A percentile compares a stretch with the other conserved stretches of the same genome.
Conservation (phyloP, 2,329 filamentous ascomycete species). For the Aspergillus luchuensis region DNA sequence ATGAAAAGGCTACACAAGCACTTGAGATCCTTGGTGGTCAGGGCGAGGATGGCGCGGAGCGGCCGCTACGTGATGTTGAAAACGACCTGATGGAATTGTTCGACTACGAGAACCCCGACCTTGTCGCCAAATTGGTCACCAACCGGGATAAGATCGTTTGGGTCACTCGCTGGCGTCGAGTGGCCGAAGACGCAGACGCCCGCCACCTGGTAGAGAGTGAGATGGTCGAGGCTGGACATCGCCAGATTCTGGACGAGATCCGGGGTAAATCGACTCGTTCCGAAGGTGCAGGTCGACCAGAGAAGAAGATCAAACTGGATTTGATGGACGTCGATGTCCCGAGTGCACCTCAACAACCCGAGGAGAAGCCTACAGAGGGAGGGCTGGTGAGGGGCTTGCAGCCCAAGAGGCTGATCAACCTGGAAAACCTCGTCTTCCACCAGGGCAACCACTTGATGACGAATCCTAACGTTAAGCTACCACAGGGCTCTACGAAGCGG, state of each 20-base stretch:
- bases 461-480: conserved; percentile 92
- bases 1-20: conserved; percentile 86
- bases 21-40: conserved; percentile 79
- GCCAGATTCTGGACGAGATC: conserved; percentile 84
- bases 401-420: conserved; percentile 83
- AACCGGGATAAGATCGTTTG: conserved; percentile 95
- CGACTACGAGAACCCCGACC: conserved; percentile 92
- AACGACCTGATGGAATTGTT: conserved; percentile 99
- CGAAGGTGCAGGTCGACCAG: conserved; percentile 61
- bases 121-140: conserved; percentile 85
- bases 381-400: conserved; percentile 79
- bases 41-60: conserved; percentile 74
- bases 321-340: conserved; percentile 85
- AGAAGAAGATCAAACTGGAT: conserved; percentile 80
- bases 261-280: conserved; percentile 66
- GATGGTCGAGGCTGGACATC: conserved; percentile 85
- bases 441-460: conserved; percentile 99
- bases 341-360: conserved; percentile 53
- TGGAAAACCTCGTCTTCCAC: conserved; percentile 95
- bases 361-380: conserved; percentile 63
- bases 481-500: conserved; percentile 90
- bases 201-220: conserved; percentile 79
- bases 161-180: conserved; percentile 83
- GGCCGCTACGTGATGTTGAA: conserved; percentile 86
- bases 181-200: conserved; percentile 73